phyloP scores from a whole-genome alignment of 2,329 filamentous ascomycete species.

The Cladophialophora psammophila region DNA sequence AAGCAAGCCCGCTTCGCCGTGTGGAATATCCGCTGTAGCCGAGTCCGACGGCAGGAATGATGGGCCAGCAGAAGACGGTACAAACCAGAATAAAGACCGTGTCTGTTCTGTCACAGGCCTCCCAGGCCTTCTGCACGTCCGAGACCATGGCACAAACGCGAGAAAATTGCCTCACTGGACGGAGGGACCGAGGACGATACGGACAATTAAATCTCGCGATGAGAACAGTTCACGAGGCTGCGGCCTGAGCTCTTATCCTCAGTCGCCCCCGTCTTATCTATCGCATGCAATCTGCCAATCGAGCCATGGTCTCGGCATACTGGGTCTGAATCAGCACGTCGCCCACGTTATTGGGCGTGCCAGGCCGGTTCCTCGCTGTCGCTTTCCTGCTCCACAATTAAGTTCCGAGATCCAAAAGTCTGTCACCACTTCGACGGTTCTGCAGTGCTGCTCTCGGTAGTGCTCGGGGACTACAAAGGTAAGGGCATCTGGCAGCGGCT shows the following conservation, averaged over 20 bases:
- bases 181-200: neutral
- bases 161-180: neutral
- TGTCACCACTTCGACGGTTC: neutral
- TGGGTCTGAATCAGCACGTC: slow-evolving; percentile 5
- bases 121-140: slow-evolving; percentile 56
- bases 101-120: slow-evolving; percentile 60
- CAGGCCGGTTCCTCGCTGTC: slow-evolving; percentile 1
- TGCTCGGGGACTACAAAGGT: neutral
- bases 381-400: slow-evolving; percentile 10
- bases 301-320: slow-evolving; percentile 18
- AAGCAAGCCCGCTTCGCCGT: slow-evolving; percentile 56
- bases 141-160: slow-evolving; percentile 39
- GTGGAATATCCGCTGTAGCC: slow-evolving; percentile 61
- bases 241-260: slow-evolving; percentile 25
- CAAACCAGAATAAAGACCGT: slow-evolving; percentile 61
- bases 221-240: slow-evolving; percentile 21
- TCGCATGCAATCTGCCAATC: slow-evolving; percentile 21
- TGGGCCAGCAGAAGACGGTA: slow-evolving; percentile 61
- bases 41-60: slow-evolving; percentile 60
- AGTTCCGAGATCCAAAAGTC: neutral
- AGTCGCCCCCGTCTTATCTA: slow-evolving; percentile 9
- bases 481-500: slow-evolving; percentile 7
- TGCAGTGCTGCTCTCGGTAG: neutral
- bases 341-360: slow-evolving; percentile 5
- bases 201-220: slow-evolving; percentile 18